Evolutionary conservation across 768 basidiomycete species (phyloP).

Genomic region (Rhizopogon rudus): DNA sequence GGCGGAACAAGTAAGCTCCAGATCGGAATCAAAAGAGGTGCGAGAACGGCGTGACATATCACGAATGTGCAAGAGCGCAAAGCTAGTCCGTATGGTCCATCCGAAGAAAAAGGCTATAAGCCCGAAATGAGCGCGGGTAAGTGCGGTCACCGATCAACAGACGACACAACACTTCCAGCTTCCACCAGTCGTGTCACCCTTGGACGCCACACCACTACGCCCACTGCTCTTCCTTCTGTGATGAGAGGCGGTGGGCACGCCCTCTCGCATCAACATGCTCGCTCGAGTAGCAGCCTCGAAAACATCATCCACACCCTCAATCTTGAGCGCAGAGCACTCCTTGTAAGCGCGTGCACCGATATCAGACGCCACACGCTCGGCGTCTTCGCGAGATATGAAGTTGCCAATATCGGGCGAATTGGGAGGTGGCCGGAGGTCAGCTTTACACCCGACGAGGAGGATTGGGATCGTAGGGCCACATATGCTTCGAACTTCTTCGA

Average conservation of each 20-base stretch:
- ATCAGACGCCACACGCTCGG: slow-evolving; percentile 70
- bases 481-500: slow-evolving; percentile 95
- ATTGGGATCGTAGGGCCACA: slow-evolving; percentile 92
- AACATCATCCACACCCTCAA: slow-evolving; percentile 93
- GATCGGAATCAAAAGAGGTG: background rate
- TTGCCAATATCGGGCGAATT: slow-evolving; percentile 41
- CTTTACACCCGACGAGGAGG: slow-evolving; percentile 94
- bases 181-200: slow-evolving; percentile 39
- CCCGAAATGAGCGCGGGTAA: background rate
- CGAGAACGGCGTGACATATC: background rate
- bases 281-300: slow-evolving; percentile 97
- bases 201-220: slow-evolving; percentile 26
- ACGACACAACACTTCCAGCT: slow-evolving; percentile 63
- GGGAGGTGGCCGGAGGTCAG: slow-evolving; percentile 73
- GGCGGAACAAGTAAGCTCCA: background rate
- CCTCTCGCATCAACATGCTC: slow-evolving; percentile 93
- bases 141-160: slow-evolving; percentile 35
- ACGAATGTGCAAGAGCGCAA: background rate
- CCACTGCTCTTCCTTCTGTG: slow-evolving; percentile 53
- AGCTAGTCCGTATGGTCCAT: slow-evolving; percentile 1
- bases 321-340: slow-evolving; percentile 88
- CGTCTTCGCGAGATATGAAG: slow-evolving; percentile 75
- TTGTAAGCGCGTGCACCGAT: slow-evolving; percentile 95
- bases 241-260: slow-evolving; percentile 51
- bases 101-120: background rate